These are phyloP conservation scores for Amaranthus tricolor DNA, from an alignment of 179 eudicot genomes.

Conservation along the genomic window DNA sequence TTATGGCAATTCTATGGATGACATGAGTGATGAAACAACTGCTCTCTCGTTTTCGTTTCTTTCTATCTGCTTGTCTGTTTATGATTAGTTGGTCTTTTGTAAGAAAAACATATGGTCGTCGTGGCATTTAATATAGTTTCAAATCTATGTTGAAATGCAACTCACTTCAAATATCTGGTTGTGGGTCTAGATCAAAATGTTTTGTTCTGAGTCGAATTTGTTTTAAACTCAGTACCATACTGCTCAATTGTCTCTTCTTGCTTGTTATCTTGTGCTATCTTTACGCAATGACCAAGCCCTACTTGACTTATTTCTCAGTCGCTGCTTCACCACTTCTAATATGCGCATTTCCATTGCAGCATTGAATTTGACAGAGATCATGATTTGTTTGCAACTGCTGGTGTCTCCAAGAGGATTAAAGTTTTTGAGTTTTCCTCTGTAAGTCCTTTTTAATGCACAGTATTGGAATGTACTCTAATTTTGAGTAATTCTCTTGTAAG, in stretches of 20 bases:
- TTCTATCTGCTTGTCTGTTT: not conserved
- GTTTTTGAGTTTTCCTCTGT: slow-evolving; percentile 77
- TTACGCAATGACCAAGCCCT: not conserved
- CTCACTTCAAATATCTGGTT: not conserved
- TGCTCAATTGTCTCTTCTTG: not conserved
- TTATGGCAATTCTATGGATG: slow-evolving; percentile 5
- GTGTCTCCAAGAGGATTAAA: slow-evolving; percentile 84
- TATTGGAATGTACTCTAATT: not conserved
- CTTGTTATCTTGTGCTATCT: not conserved
- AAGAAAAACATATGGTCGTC: not conserved
- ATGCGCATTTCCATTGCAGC: slow-evolving; percentile 41
- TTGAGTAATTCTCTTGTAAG: not conserved
- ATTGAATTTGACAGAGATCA: slow-evolving; percentile 90
- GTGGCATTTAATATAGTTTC: not conserved
- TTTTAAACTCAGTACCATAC: not conserved
- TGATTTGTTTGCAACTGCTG: slow-evolving; percentile 92
- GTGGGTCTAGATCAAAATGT: not conserved
- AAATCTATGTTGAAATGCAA: not conserved
- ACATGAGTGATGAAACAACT: not conserved
- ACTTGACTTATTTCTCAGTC: not conserved
- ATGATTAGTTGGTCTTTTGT: not conserved
- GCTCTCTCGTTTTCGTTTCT: not conserved
- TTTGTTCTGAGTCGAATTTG: slow-evolving; percentile 2
- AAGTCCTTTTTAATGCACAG: slow-evolving; percentile 25
- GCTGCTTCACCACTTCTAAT: slow-evolving; percentile 16